Base-by-base conservation (phyloP, 2,329 filamentous ascomycete species). In the Cladophialophora yegresii region DNA sequence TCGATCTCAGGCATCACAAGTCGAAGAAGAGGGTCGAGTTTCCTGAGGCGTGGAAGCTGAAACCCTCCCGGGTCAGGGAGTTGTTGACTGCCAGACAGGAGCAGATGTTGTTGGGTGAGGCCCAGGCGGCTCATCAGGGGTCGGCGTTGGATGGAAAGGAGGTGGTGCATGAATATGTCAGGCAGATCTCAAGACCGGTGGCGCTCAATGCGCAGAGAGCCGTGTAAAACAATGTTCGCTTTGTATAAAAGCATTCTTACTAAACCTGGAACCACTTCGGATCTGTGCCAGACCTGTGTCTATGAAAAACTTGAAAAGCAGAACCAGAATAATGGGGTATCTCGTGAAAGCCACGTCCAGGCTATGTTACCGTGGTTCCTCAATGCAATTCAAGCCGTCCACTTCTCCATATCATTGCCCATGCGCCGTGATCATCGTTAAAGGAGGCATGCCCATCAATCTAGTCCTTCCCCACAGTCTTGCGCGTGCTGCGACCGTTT, bases 1-100 rank as follows among this genome's bases (percentile, higher is more conserved):
- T 98, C 55, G 93, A 99, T 74, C 88, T 91, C 65, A 85, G 95
- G 72, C 93, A 98, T 77, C 88, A 93, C 80, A 88, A 85, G 73
- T 82, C 84, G 67, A 90, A 89, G 80, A 76, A 76, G 49, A 85
- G 85, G 74, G 82, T 85, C 61, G 83, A 82, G 69, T 98, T 97
- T 77, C 95, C 95, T 1, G 83, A 86, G 71, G 85, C 87, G 70
- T 99, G 95, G 95, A 85, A 84, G 64, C 79, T 99, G 83, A 93
- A 89, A 22, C 58, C 66, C 9, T 30, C 30, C 6, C 33, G 66
- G 45, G 55, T 68, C 4, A 56, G 60, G 54, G 51, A 68, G 49
- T 43, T 68, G 32, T 30, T 64, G 59, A 45, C 22, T 16, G 61
- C 82, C 30, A 89, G 93, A 70, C 77, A 86, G 58, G 77, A 82